Percentiles rank a stretch among this genome's conserved stretches.
Conservation (phyloP, 768 basidiomycete species). For the Goffeauzyma gilvescens region DNA sequence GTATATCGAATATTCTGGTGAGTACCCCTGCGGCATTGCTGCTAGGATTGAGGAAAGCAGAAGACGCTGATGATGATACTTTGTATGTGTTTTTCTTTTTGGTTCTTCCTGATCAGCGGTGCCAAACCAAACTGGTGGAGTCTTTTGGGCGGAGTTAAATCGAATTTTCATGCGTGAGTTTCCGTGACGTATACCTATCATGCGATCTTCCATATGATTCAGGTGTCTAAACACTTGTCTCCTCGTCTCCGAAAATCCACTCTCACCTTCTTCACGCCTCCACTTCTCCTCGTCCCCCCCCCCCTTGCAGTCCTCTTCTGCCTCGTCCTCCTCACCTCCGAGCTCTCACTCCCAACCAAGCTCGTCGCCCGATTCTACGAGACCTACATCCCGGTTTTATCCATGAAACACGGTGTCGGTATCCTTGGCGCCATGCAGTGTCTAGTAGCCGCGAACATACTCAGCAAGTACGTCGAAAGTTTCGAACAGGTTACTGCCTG, state of each 20-base stretch:
- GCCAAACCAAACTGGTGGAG: slow-evolving; percentile 73
- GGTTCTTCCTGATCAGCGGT: too few relatives aligned
- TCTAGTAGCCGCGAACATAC: slow-evolving; percentile 46
- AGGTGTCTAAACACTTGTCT: too few relatives aligned
- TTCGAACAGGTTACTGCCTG: slow-evolving; percentile 82
- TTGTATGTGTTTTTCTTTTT: too few relatives aligned
- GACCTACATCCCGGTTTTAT: slow-evolving; percentile 69
- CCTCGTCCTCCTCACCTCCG: slow-evolving; percentile 54
- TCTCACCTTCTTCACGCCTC: neutral
- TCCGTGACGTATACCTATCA: too few relatives aligned
- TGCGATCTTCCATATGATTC: too few relatives aligned
- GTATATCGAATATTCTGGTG: slow-evolving; percentile 45
- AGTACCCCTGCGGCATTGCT: too few relatives aligned
- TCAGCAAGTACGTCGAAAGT: slow-evolving; percentile 51
- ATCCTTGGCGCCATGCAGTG: slow-evolving; percentile 72
- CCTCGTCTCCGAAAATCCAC: neutral
- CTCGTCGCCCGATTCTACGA: slow-evolving; percentile 43
- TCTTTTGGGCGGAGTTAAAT: slow-evolving; percentile 80
- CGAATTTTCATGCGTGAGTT: slow-evolving; percentile 52
- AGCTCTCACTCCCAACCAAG: slow-evolving; percentile 55
- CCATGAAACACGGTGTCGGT: slow-evolving; percentile 64
- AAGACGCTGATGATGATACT: too few relatives aligned
- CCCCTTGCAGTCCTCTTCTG: slow-evolving; percentile 46
- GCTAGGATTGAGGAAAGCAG: too few relatives aligned
- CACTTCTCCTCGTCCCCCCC: neutral